A percentile compares a stretch with the other conserved stretches of the same genome.
Evolutionary conservation across 192 early-diverging fungal species (phyloP).

Genomic region (Glomus cerebriforme): DNA sequence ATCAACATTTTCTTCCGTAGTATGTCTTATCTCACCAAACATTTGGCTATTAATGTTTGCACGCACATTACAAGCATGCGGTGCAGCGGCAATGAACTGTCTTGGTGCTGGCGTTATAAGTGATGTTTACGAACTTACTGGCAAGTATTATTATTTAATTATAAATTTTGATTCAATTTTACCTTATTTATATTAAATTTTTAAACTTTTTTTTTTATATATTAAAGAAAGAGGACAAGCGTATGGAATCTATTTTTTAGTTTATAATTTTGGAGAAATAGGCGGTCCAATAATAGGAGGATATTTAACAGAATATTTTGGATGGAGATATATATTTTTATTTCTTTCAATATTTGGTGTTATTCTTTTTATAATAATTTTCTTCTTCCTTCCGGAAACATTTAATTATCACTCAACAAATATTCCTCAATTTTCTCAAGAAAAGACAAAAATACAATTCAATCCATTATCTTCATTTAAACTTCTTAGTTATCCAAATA

Average conservation of each 20-base stretch:
- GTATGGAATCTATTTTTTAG: slow-evolving; percentile 3
- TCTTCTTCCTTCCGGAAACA: slow-evolving; percentile 15
- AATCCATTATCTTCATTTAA: slow-evolving; percentile 11
- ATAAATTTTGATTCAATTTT: not conserved
- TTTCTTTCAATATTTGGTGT: slow-evolving; percentile 16
- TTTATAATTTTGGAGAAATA: not conserved
- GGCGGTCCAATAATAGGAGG: not conserved
- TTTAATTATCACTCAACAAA: not conserved
- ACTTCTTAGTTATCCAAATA: not conserved
- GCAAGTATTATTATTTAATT: not conserved
- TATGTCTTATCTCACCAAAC: slow-evolving; percentile 40
- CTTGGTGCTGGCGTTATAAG: slow-evolving; percentile 44
- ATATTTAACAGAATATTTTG: not conserved
- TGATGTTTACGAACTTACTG: slow-evolving; percentile 33
- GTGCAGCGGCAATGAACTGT: too few species aligned
- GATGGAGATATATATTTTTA: slow-evolving; percentile 19
- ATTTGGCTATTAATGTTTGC: slow-evolving; percentile 44
- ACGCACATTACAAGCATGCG: slow-evolving; percentile 43
- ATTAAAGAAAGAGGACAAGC: not conserved
- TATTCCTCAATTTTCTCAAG: not conserved
- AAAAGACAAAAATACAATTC: not conserved
- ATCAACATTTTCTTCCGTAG: slow-evolving; percentile 39
- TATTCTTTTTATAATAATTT: not conserved
- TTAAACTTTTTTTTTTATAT: too few species aligned
- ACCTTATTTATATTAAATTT: too few species aligned